phyloP scores from a whole-genome alignment of 2,329 filamentous ascomycete genomes.

The Trichophaea hybrida region DNA sequence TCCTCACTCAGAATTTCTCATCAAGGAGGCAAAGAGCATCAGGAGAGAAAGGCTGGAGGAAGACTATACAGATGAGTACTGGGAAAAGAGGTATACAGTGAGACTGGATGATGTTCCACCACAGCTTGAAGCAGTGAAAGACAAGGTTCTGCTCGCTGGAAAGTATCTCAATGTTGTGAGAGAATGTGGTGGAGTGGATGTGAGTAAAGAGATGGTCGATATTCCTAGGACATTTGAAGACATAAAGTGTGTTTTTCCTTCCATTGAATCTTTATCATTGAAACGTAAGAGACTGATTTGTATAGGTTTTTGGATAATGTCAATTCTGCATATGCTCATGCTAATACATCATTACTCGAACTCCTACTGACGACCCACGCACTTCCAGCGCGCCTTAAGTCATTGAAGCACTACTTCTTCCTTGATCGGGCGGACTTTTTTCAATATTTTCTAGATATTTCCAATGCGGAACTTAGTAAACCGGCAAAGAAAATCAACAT shows the following conservation, averaged over 20 bases:
- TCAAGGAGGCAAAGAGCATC: constrained; percentile 94
- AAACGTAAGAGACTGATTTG: background rate
- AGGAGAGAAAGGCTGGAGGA: constrained; percentile 78
- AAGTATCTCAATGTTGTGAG: constrained; percentile 97
- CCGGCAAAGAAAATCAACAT: constrained; percentile 79
- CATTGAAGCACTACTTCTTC: constrained; percentile 98
- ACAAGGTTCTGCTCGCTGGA: constrained; percentile 85
- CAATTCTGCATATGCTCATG: constrained; percentile 84
- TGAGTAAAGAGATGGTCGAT: constrained; percentile 74
- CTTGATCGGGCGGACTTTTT: constrained; percentile 96
- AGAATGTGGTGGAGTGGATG: constrained; percentile 90
- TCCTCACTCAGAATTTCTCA: constrained; percentile 81
- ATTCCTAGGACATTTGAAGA: constrained; percentile 91
- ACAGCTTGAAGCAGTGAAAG: constrained; percentile 77
- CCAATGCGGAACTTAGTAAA: constrained; percentile 78
- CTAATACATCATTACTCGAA: constrained; percentile 83
- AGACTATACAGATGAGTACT: constrained; percentile 98
- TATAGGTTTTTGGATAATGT: constrained; percentile 81
- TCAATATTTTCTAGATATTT: constrained; percentile 89
- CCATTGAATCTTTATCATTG: background rate
- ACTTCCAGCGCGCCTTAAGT: constrained; percentile 70
- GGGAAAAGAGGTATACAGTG: constrained; percentile 94
- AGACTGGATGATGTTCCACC: constrained; percentile 82
- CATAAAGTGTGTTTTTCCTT: constrained; percentile 30
- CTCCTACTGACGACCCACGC: constrained; percentile 86